phyloP scores from a whole-genome alignment of 495 filamentous ascomycete genomes.

The Xylaria telfairii region DNA sequence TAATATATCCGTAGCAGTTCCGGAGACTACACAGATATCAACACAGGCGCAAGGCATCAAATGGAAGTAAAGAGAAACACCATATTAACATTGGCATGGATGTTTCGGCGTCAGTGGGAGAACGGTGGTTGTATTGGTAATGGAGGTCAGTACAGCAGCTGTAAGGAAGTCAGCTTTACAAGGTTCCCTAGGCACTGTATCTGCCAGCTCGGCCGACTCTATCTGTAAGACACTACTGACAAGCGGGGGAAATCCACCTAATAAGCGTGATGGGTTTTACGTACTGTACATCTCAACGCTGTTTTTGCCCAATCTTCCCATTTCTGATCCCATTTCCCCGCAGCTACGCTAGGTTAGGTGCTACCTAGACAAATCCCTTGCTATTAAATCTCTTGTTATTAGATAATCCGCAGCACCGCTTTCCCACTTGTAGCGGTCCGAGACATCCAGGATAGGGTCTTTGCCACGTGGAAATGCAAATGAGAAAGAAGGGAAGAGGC shows the following conservation, averaged over 20 bases:
- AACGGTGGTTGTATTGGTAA: no score
- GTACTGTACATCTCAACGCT: background rate
- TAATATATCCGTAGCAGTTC: background rate
- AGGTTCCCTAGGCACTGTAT: no score
- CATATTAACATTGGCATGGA: background rate
- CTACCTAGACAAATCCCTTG: constrained; percentile 9
- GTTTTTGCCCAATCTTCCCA: background rate
- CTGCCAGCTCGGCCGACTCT: no score
- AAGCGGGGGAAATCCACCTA: constrained; percentile 9
- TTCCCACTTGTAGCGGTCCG: constrained; percentile 11
- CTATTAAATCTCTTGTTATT: constrained; percentile 4
- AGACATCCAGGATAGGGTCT: constrained; percentile 11
- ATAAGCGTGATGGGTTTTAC: constrained; percentile 19
- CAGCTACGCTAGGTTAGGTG: constrained; percentile 11
- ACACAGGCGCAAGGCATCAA: background rate
- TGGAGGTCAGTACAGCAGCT: no score
- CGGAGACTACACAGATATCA: background rate
- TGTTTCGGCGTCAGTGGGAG: no score
- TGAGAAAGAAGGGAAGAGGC: constrained; percentile 15
- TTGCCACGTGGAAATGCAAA: constrained; percentile 22
- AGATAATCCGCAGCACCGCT: background rate
- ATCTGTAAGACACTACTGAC: no score
- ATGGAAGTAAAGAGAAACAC: background rate
- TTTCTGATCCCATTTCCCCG: constrained; percentile 12
- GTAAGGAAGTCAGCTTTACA: no score